These are phyloP conservation scores for Didymellaceae sp. DNA, from an alignment of 2,329 filamentous ascomycete species.

Conservation along the genomic window DNA sequence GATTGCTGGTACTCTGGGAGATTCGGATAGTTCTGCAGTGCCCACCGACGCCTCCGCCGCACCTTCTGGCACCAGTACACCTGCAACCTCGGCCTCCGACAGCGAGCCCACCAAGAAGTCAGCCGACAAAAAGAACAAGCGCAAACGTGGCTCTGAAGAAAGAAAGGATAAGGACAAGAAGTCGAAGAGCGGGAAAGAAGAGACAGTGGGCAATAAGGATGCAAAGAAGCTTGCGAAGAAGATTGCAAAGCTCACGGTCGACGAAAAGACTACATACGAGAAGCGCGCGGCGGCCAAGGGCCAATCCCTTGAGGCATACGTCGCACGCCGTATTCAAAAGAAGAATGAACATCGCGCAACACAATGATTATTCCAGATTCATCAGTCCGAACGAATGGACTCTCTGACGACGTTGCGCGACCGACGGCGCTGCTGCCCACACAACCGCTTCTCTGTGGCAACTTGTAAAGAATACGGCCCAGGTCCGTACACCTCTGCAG, in stretches of 20 bases:
- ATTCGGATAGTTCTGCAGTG: conserved; percentile 24
- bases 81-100: conserved; percentile 37
- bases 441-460: too few species aligned
- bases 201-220: conserved; percentile 4
- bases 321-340: conserved; percentile 44
- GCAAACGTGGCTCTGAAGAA: conserved; percentile 28
- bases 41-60: conserved; percentile 26
- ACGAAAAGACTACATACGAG: conserved; percentile 42
- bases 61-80: conserved; percentile 32
- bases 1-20: conserved; percentile 71
- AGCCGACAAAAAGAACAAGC: conserved; percentile 33
- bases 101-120: conserved; percentile 22
- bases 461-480: too few species aligned
- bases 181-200: conserved; percentile 12
- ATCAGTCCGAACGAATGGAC: too few species aligned
- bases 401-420: too few species aligned
- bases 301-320: conserved; percentile 47
- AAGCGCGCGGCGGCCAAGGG: conserved; percentile 47
- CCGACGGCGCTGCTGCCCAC: too few species aligned
- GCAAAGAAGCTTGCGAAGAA: conserved; percentile 29
- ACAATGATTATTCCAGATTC: too few species aligned
- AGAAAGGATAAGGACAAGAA: conserved; percentile 24
- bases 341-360: conserved; percentile 31
- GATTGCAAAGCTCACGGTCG: conserved; percentile 34
- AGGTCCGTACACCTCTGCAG: too few species aligned